Base-by-base conservation (phyloP, 208 protist genomes). In the Entamoeba invadens region DNA sequence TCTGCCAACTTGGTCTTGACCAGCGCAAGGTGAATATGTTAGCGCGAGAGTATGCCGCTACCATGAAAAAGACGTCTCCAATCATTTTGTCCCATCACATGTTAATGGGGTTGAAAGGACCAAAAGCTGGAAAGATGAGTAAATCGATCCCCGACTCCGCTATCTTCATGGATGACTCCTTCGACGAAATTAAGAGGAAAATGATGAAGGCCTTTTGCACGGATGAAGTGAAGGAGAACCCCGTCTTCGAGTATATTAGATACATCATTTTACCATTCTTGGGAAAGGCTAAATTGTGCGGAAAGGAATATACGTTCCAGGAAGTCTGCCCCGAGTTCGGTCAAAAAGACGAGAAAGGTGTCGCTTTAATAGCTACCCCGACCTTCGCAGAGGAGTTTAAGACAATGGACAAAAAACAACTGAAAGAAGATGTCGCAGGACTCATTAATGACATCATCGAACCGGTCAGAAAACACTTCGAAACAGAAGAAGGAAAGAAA, bases 11-110 rank as follows among this genome's bases (percentile, higher is more conserved):
- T 0, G 99, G 99, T n/a, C 94, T 99, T 42, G 99, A 99, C 95
- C 98, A 99, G 96, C 96, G 98, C 94, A 99, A 99, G 95, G 99
- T 99, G 45, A 99, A 99, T 96, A 99, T 99, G 98, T 96, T 99
- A 21, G 99, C 99, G 2, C 96, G 98, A 72, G 98, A 99, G 95
- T 99, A 99, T 96, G 98, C 98, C 95, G 97, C 98, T 92, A 91
- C 97, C 47, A 97, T 96, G 16, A 96, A 95, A 45, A 95, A 95
- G 16, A 96, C 96, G 93, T 97, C 96, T 93, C 95, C 95, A 18
- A 45, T 95, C 44, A 94, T 95, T 46, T 35, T 96, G 4, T 94
- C 92, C 31, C 44, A 95, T 68, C 94, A 93, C 96, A 99, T 99
- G 98, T 96, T 99, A 12, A 95, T 97, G 45, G 98, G 98, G 25